These are phyloP conservation scores for Ogataea ganodermae DNA, from an alignment of 805 yeast species.

Conservation along the genomic window DNA sequence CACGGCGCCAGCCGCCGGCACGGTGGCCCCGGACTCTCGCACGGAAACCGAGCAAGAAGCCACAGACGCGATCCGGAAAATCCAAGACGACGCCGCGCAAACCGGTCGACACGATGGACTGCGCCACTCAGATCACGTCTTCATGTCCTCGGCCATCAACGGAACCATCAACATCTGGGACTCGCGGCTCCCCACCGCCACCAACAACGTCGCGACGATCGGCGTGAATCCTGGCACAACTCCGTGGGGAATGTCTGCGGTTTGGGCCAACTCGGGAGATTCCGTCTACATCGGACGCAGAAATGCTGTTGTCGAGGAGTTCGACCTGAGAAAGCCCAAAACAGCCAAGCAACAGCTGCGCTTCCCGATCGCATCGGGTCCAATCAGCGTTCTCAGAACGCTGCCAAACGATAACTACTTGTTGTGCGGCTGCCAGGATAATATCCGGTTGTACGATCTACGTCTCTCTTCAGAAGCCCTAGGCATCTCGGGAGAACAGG, in stretches of 20 bases:
- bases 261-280: constrained; percentile 87
- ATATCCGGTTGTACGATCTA: constrained; percentile 83
- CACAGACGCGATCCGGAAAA: not conserved
- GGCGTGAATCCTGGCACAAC: constrained; percentile 67
- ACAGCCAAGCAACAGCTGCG: constrained; percentile 57
- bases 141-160: constrained; percentile 79
- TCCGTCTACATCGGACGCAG: constrained; percentile 82
- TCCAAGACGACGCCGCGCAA: constrained; percentile 34
- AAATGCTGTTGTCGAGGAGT: constrained; percentile 82
- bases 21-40: not conserved
- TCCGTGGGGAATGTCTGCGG: constrained; percentile 91
- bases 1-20: not conserved
- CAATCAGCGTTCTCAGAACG: constrained; percentile 77
- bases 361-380: constrained; percentile 88
- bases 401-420: constrained; percentile 81
- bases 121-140: constrained; percentile 46
- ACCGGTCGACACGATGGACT: constrained; percentile 29
- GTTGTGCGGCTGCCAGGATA: constrained; percentile 88
- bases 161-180: constrained; percentile 88
- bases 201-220: constrained; percentile 26
- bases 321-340: constrained; percentile 60
- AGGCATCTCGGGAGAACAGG: constrained; percentile 7
- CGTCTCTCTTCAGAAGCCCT: constrained; percentile 34
- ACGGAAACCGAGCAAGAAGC: not conserved
- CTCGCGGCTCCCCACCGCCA: constrained; percentile 42